phyloP scores from a whole-genome alignment of 495 filamentous ascomycete species.

The Xylaria cubensis region DNA sequence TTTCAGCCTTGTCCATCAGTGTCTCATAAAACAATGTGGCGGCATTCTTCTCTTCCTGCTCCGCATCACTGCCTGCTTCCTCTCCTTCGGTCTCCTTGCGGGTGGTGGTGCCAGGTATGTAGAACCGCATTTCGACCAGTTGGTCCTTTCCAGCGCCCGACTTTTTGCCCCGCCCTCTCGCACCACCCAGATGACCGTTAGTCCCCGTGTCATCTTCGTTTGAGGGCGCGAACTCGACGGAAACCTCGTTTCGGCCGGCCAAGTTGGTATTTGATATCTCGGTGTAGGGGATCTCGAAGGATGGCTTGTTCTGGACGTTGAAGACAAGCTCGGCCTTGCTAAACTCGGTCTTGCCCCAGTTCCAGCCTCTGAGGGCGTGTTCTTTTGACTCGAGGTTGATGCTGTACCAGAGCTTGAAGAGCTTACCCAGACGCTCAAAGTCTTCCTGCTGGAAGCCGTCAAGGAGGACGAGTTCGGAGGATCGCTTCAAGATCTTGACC shows the following conservation, averaged over 20 bases:
- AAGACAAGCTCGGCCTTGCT: conserved; percentile 93
- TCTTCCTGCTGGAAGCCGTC: conserved; percentile 98
- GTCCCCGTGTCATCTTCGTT: conserved; percentile 71
- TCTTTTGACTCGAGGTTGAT: conserved; percentile 89
- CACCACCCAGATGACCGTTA: conserved; percentile 78
- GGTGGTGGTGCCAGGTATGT: conserved; percentile 89
- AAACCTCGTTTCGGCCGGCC: conserved; percentile 96
- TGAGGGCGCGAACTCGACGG: conserved; percentile 87
- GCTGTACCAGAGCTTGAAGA: conserved; percentile 96
- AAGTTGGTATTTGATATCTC: conserved; percentile 98
- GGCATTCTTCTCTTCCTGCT: conserved; percentile 85
- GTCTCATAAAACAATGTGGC: conserved; percentile 96
- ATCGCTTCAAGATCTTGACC: conserved; percentile 84
- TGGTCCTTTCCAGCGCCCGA: conserved; percentile 87
- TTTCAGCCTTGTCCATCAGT: conserved; percentile 98
- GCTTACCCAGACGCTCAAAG: conserved; percentile 83
- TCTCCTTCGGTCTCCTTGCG: conserved; percentile 85
- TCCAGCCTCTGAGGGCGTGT: conserved; percentile 96
- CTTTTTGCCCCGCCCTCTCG: conserved; percentile 83
- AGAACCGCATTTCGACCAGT: conserved; percentile 97
- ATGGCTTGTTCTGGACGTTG: conserved; percentile 94
- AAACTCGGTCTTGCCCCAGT: conserved; percentile 99
- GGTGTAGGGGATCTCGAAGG: conserved; percentile 96
- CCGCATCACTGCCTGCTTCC: conserved; percentile 69
- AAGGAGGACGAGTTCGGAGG: conserved; percentile 85